phyloP scores from a whole-genome alignment of 345 rosid species.

The Hibiscus mutabilis region DNA sequence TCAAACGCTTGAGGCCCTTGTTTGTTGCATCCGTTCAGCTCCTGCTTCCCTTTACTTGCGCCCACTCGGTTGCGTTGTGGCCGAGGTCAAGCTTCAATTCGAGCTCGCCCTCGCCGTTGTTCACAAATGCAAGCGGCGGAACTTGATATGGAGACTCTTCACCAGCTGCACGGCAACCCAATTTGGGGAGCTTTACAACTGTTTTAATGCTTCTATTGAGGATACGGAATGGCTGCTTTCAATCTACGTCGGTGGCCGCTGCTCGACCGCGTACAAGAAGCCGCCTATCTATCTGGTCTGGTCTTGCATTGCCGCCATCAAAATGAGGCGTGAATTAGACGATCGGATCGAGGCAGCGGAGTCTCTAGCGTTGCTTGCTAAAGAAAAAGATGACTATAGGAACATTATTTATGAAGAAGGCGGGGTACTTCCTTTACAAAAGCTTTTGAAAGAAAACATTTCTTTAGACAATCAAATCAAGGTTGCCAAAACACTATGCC shows the following conservation, averaged over 20 bases:
- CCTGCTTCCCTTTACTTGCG: conserved; percentile 52
- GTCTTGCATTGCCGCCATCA: conserved; percentile 53
- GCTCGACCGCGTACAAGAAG: conserved; percentile 21
- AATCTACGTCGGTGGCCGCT: conserved; percentile 23
- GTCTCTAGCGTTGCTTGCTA: conserved; percentile 51
- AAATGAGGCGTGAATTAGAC: conserved; percentile 30
- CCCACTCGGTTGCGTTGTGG: conserved; percentile 49
- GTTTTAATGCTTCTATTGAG: conserved; percentile 59
- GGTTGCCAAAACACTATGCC: conserved; percentile 31
- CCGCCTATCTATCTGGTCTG: conserved; percentile 74
- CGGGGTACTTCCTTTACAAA: conserved; percentile 55
- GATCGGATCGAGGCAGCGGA: conserved; percentile 59
- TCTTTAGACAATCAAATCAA: conserved; percentile 58
- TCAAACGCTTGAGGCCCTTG: conserved; percentile 44
- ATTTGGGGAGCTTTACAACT: conserved; percentile 42
- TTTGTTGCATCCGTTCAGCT: conserved; percentile 22
- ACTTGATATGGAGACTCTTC: conserved; percentile 45
- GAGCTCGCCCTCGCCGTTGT: conserved; percentile 42
- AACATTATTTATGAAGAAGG: conserved; percentile 78
- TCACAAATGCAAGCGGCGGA: conserved; percentile 54
- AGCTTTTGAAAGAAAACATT: conserved; percentile 49
- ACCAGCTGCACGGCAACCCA: conserved; percentile 44
- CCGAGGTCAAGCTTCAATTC: conserved; percentile 43
- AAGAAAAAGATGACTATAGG: conserved; percentile 69
- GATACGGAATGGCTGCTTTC: conserved; percentile 62